Evolutionary conservation across 2,329 filamentous ascomycete species (phyloP).

Genomic region (Drechmeria coniospora): DNA sequence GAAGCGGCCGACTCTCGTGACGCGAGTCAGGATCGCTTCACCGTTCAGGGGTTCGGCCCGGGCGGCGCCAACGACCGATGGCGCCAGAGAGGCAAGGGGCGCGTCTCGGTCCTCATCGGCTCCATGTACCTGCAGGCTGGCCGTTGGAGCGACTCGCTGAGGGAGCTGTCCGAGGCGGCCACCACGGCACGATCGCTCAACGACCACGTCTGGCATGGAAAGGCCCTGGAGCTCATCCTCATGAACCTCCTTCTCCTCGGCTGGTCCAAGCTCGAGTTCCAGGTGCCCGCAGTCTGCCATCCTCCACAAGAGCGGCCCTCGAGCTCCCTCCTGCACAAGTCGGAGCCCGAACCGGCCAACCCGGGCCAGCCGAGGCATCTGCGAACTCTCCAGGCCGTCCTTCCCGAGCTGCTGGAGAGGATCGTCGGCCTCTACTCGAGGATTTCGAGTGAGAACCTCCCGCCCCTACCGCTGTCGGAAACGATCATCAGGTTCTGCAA

Average conservation of each 20-base stretch:
- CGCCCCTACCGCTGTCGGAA: constrained; percentile 57
- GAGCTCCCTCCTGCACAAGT: constrained; percentile 16
- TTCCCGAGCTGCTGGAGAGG: constrained; percentile 62
- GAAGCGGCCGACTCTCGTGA: constrained; percentile 31
- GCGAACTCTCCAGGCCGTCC: constrained; percentile 36
- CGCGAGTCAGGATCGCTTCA: constrained; percentile 39
- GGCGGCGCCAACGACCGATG: constrained; percentile 60
- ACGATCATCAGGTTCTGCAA: constrained; percentile 59
- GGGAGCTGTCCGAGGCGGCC: constrained; percentile 68
- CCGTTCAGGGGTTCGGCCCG: constrained; percentile 56
- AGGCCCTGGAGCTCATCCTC: constrained; percentile 77
- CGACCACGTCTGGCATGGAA: constrained; percentile 95
- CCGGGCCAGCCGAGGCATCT: constrained; percentile 35
- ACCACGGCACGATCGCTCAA: constrained; percentile 61
- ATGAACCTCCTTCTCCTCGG: constrained; percentile 70
- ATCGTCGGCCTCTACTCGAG: constrained; percentile 61
- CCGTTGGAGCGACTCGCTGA: constrained; percentile 76
- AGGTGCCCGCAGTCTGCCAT: constrained; percentile 45
- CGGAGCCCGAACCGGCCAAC: constrained; percentile 17
- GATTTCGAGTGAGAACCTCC: constrained; percentile 54
- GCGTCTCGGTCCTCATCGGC: constrained; percentile 65
- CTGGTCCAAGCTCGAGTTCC: constrained; percentile 73
- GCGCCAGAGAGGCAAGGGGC: constrained; percentile 66
- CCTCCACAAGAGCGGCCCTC: constrained; percentile 30
- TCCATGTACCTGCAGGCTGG: constrained; percentile 80